phyloP scores from a whole-genome alignment of 2,329 filamentous ascomycete genomes.

The Scolecobasidium constrictum region DNA sequence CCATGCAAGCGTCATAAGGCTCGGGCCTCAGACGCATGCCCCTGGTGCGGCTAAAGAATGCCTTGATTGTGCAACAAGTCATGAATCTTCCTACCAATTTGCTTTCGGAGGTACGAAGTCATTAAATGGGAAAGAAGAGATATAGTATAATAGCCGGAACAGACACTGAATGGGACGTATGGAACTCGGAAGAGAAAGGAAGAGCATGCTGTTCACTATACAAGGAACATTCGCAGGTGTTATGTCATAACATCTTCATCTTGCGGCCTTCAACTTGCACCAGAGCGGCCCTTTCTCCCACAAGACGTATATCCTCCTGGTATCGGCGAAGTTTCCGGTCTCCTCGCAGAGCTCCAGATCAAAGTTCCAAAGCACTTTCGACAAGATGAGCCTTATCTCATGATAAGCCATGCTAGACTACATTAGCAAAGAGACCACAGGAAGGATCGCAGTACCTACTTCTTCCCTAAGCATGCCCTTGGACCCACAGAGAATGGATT shows the following conservation, averaged over 20 bases:
- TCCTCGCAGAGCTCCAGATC: conserved; percentile 22
- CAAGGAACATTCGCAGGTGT: neutral
- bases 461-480: conserved; percentile 20
- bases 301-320: conserved; percentile 19
- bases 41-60: too few relatives aligned
- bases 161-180: neutral
- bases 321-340: conserved; percentile 12
- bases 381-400: conserved; percentile 27
- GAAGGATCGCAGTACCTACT: conserved; percentile 5
- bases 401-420: conserved; percentile 20
- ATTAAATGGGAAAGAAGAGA: too few relatives aligned
- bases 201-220: neutral
- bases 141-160: too few relatives aligned
- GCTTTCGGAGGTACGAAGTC: too few relatives aligned
- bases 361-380: conserved; percentile 29
- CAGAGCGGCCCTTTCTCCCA: conserved; percentile 20
- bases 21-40: too few relatives aligned
- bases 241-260: neutral
- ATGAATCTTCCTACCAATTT: too few relatives aligned
- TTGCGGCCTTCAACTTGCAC: neutral
- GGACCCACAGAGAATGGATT: conserved; percentile 23
- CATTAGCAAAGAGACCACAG: neutral
- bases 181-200: neutral
- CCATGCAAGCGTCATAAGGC: too few relatives aligned
- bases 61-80: too few relatives aligned